Conservation (phyloP, 768 basidiomycete genomes). For the Lentinula detonsa region DNA sequence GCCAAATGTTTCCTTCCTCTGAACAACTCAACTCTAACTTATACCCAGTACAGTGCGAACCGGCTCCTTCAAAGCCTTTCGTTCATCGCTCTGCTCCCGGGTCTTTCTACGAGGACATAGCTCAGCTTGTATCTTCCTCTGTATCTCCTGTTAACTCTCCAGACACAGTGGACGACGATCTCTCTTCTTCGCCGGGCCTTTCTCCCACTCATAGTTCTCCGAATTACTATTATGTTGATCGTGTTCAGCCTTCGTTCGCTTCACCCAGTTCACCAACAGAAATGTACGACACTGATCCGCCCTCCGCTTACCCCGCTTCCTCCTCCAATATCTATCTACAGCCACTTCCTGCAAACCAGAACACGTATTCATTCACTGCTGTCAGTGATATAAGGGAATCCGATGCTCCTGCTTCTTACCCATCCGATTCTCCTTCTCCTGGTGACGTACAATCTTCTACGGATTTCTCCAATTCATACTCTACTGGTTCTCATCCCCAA, state of each 20-base stretch:
- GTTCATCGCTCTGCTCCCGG: neutral
- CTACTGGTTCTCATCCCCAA: slow-evolving; percentile 34
- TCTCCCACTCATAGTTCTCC: slow-evolving; percentile 12
- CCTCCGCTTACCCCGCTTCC: slow-evolving; percentile 5
- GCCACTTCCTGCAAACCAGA: slow-evolving; percentile 10
- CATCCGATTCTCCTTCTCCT: slow-evolving; percentile 36
- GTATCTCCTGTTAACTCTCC: slow-evolving; percentile 22
- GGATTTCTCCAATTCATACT: slow-evolving; percentile 32
- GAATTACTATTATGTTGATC: slow-evolving; percentile 25
- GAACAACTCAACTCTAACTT: neutral
- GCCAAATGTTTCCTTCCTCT: slow-evolving; percentile 3
- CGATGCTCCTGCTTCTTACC: slow-evolving; percentile 11
- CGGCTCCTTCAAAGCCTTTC: neutral
- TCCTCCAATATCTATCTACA: slow-evolving; percentile 11
- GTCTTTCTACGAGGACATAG: slow-evolving; percentile 18
- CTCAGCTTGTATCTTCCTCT: slow-evolving; percentile 15
- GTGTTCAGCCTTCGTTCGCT: slow-evolving; percentile 23
- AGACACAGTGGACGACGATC: slow-evolving; percentile 30
- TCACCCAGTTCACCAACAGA: slow-evolving; percentile 24
- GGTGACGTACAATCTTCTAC: slow-evolving; percentile 26
- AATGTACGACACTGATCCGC: slow-evolving; percentile 21
- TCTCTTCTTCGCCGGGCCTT: slow-evolving; percentile 22
- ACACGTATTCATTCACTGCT: slow-evolving; percentile 13
- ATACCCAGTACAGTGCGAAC: neutral
- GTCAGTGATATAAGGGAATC: slow-evolving; percentile 20